Percentiles rank a stretch among this genome's conserved stretches.
Evolutionary conservation across 345 rosid species (phyloP).

Genomic region (Sapria himalayana): DNA sequence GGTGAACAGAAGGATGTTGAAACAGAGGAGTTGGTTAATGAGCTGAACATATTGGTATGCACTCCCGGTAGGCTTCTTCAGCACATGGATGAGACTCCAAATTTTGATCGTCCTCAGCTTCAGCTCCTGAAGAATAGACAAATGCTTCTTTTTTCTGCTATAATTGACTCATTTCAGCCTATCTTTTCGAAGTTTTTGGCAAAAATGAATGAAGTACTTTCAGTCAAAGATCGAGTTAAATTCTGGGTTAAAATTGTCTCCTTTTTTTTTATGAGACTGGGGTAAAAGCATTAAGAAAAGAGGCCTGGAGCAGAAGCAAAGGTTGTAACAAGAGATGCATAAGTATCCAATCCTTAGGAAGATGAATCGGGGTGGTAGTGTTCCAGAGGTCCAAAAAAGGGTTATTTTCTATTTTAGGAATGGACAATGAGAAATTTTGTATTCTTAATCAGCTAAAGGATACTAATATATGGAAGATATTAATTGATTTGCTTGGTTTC

Average conservation of each 20-base stretch:
- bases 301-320: constrained; percentile 36
- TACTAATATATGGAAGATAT: constrained; percentile 76
- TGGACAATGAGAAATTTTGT: constrained; percentile 77
- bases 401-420: constrained; percentile 47
- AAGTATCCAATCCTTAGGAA: constrained; percentile 61
- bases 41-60: constrained; percentile 67
- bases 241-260: constrained; percentile 68
- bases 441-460: constrained; percentile 88
- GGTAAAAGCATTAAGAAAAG: constrained; percentile 92
- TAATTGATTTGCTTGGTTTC: constrained; percentile 49
- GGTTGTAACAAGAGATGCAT: constrained; percentile 98
- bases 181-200: constrained; percentile 76
- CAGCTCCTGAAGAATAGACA: too few relatives aligned
- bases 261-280: constrained; percentile 75
- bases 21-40: constrained; percentile 48
- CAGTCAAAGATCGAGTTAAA: constrained; percentile 41
- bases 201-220: constrained; percentile 68
- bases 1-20: constrained; percentile 84
- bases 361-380: constrained; percentile 60
- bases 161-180: constrained; percentile 55
- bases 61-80: constrained; percentile 95
- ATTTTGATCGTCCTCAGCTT: constrained; percentile 76
- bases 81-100: constrained; percentile 95
- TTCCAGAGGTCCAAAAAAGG: constrained; percentile 74
- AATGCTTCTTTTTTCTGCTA: too few relatives aligned